Base-by-base conservation (phyloP, 1,284 basidiomycete genomes). In the Takashimella koratensis region DNA sequence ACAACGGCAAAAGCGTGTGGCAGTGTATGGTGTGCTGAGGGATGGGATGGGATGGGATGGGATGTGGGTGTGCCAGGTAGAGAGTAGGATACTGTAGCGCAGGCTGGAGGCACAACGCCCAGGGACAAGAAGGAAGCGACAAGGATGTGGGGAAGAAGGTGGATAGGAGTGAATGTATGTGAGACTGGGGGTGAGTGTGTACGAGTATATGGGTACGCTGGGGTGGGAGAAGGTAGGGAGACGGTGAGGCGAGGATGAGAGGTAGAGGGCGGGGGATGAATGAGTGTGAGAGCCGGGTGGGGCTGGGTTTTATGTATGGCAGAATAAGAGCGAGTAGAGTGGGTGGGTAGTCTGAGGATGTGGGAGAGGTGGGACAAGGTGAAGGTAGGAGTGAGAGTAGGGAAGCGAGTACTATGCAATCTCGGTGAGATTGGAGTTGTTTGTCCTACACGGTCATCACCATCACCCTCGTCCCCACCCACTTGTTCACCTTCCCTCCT, bases 201-300 rank as follows among this genome's bases (percentile, higher is more conserved):
- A 16, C 21, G 42, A 47, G 47, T 40, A 20, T 36, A 44, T 21
- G 52, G 49, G 12, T 40, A 49, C 5, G 54, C 30, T 8, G 41
- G 42, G 44, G 25, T 16, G 54, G 54, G 50, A 52, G 53, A 40
- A 24, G 47, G 43, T 30, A 51, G 39, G 41, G 50, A 48, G 22
- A 43, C 30, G 40, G 42, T 30, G 24, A 39, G 23, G n/a, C 27
- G 53, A 39, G 8, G 47, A 16, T 22, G 39, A 44, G 49, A 23
- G 22, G 21, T 5, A 24, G 47, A 21, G 43, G 26, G 36, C 26
- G 22, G 30, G 45, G 45, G 21, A 41, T 45, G 42, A 45, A 46
- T 3, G 42, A 47, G n/a, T n/a, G n/a, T n/a, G n/a, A 39, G 36
- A 43, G 43, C 30, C 41, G 45, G 21, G 11, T 20, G 23, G 26